Percentiles rank a stretch among this genome's conserved stretches.
These are phyloP conservation scores for Xerocomellus dryophilus DNA, from an alignment of 768 basidiomycete species.

Conservation along the genomic window DNA sequence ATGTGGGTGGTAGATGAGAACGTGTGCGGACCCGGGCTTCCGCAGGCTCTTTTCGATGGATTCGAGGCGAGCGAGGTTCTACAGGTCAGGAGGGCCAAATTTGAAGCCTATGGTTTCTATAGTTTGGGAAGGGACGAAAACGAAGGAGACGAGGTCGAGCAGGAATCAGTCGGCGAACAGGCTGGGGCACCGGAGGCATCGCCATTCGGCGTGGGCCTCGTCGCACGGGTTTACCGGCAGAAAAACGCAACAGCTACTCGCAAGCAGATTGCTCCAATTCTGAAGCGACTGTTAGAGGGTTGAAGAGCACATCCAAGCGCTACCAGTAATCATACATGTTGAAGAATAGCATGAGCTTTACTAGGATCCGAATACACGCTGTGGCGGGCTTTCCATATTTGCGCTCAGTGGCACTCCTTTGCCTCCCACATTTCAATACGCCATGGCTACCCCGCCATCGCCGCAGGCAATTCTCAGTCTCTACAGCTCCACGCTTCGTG, in stretches of 20 bases:
- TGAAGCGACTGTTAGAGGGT: conserved; percentile 59
- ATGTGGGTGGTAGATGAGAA: conserved; percentile 58
- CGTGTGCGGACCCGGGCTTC: conserved; percentile 25
- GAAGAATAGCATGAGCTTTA: too few relatives aligned
- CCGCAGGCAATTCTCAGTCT: conserved; percentile 66
- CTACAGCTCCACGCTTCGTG: conserved; percentile 70
- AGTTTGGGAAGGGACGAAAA: neutral
- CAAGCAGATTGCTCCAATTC: conserved; percentile 64
- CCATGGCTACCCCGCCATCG: conserved; percentile 53
- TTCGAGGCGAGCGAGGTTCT: conserved; percentile 57
- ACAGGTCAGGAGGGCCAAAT: conserved; percentile 41
- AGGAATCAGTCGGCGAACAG: conserved; percentile 22
- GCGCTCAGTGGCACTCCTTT: too few relatives aligned
- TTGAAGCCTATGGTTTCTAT: conserved; percentile 21
- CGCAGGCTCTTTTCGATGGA: conserved; percentile 50
- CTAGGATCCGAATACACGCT: neutral
- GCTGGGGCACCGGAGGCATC: conserved; percentile 8
- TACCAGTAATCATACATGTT: neutral
- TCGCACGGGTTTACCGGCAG: conserved; percentile 60
- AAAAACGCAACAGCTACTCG: conserved; percentile 59
- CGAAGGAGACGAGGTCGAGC: conserved; percentile 15
- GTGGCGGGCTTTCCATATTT: too few relatives aligned
- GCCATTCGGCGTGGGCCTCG: conserved; percentile 24
- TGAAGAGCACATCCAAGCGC: neutral
- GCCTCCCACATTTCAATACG: neutral